Evolutionary conservation across 106 monocot genomes (phyloP).

Genomic region (Dendrobium nobile): DNA sequence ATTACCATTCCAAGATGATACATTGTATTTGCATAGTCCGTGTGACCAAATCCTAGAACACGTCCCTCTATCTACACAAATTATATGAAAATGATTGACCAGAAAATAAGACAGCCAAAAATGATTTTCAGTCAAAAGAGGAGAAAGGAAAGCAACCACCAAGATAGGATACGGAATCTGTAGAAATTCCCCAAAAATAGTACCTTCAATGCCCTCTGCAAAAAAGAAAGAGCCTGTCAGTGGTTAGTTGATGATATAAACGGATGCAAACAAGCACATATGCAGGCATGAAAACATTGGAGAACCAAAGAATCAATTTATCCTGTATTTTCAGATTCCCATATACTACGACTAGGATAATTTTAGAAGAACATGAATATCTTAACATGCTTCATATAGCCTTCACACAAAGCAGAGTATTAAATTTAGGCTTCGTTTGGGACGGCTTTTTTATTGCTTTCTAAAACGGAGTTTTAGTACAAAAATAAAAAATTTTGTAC

Average conservation of each 20-base stretch:
- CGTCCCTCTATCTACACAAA: constrained; percentile 79
- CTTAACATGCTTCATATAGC: neutral
- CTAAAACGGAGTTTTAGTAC: no score
- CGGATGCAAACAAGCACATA: neutral
- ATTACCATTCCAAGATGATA: constrained; percentile 88
- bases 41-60: constrained; percentile 63
- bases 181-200: neutral
- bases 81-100: neutral
- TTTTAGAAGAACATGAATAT: neutral
- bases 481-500: no score
- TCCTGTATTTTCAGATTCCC: neutral
- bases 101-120: neutral
- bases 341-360: neutral
- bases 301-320: neutral
- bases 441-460: no score
- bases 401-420: neutral
- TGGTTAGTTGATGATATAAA: neutral
- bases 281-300: neutral
- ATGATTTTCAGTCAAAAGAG: neutral
- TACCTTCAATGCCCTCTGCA: constrained; percentile 93
- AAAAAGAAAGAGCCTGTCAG: constrained; percentile 17
- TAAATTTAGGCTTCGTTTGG: no score
- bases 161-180: constrained; percentile 5
- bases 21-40: constrained; percentile 90
- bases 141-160: constrained; percentile 12